Base-by-base conservation (phyloP, 371 early-diverging fungal species). In the Nosema muscidifuracis region DNA sequence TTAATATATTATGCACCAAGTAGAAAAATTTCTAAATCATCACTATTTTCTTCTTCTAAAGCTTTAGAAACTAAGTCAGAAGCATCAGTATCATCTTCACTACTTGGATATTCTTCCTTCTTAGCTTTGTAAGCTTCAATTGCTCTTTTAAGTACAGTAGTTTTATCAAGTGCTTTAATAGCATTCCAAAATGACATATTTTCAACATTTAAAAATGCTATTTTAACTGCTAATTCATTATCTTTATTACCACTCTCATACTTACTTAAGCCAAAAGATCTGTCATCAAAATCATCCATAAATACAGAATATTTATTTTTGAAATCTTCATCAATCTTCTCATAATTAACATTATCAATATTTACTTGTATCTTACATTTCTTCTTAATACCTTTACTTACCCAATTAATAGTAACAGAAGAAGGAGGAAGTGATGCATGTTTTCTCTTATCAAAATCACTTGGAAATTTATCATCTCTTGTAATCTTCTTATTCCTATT, bases 401-500 rank as follows among this genome's bases (percentile, higher is more conserved):
- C 81, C 58, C 83, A 85, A 30, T 85, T 81, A 12, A 89, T 71
- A 15, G 82, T 81, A 43, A 87, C 79, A 31, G 83, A 79, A 60
- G 84, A 84, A 20, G 85, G 83, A 10, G 80, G 62, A 56, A 67
- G 43, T 20, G 75, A 67, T 36, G 61, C 53, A 51, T 77, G 77
- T 62, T 76, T 67, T 63, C 88, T 85, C 38, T 86, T 83, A 47
- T 88, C 80, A 24, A 86, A 87, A 16, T 88, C 88, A 72, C 87
- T 86, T 18, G 80, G 74, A 40, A 88, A 79, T 80, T 90, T 90
- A 70, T 91, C 90, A 77, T 90, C 87, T 56, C 90, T 85, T 9
- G 89, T 87, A 0, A 91, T 87, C 28, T 91, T 85, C 44, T 91
- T 85, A 22, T 88, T 89, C 60, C 90, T 85, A 79, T 88, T 86